Evolutionary conservation across 2,329 filamentous ascomycete species (phyloP), one percentile per base, ranked within the genome.

Genomic region (Monilinia laxa): DNA sequence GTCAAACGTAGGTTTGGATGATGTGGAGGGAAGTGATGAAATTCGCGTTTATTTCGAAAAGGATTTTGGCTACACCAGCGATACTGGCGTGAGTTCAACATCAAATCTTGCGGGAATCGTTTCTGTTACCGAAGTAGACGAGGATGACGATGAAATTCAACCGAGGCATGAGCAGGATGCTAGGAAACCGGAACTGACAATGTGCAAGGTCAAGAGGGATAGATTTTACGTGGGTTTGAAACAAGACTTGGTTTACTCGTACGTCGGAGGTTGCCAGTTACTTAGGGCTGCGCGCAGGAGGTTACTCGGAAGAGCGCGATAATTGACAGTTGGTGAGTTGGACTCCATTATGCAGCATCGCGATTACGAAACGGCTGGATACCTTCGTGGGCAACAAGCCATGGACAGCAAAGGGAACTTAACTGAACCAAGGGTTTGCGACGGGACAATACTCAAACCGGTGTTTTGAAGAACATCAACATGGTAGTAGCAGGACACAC

Each of bases 181-280:
- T 23, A 60, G 56, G 28, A 67, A 67, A 14, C 73, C 72, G 12
- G 70, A 67, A n/a, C 68, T 76, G 23, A 64, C 57, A 5, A 68
- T 75, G 51, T 71, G 72, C n/a, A 75, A 71, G 56, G 73, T 75
- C 2, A 75, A 73, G 66, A 70, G 74, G 58, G 73, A 75, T 67
- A 63, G 66, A 28, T 75, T 71, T 42, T 64, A 64, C 25, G 57
- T 66, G 12, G 58, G 64, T 23, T 45, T 66, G 18, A 62, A 47
- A 49, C 64, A 67, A 31, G 52, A 67, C 49, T 45, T 63, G n/a
- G 45, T 67, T 14, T 66, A 66, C 18, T 53, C 56, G 25, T 66
- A 63, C 49, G 70, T 75, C 16, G 68, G 74, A 60, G 73, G 73
- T 2, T 45, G 35, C 14, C 64, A 67, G 35, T 28, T 63, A 18